These are phyloP conservation scores for Luzula sylvatica DNA, from an alignment of 176 grass and related monocot genomes.

Conservation along the genomic window DNA sequence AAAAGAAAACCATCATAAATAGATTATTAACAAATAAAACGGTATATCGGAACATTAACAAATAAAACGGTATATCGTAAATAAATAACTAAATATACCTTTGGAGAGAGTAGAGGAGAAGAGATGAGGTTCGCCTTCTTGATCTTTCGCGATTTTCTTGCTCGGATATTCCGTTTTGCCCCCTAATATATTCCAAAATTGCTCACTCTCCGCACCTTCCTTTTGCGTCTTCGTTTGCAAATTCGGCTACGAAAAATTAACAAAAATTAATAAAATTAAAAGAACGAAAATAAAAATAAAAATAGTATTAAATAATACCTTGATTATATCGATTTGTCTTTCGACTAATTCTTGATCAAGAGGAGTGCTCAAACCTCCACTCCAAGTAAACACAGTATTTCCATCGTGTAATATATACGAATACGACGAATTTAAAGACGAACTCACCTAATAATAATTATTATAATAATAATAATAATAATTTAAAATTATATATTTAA, in stretches of 20 bases:
- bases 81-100: conserved; percentile 36
- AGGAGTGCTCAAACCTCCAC: conserved; percentile 48
- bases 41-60: not conserved
- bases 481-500: too few relatives aligned
- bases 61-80: not conserved
- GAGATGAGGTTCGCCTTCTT: conserved; percentile 76
- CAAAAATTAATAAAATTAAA: conserved; percentile 10
- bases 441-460: conserved; percentile 44
- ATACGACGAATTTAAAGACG: conserved; percentile 92
- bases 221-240: conserved; percentile 64
- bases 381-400: conserved; percentile 82
- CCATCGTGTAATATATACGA: conserved; percentile 76
- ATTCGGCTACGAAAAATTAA: conserved; percentile 53
- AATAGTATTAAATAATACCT: conserved; percentile 35
- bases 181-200: conserved; percentile 82
- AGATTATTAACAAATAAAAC: not conserved
- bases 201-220: conserved; percentile 81
- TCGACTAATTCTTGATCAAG: conserved; percentile 83
- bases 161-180: conserved; percentile 76
- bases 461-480: too few relatives aligned
- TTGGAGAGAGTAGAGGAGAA: conserved; percentile 68
- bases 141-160: conserved; percentile 68
- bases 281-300: not conserved
- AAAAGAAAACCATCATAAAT: not conserved
- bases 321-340: conserved; percentile 88